Base-by-base conservation (phyloP, 2,329 filamentous ascomycete genomes). In the Akanthomyces lecanii region DNA sequence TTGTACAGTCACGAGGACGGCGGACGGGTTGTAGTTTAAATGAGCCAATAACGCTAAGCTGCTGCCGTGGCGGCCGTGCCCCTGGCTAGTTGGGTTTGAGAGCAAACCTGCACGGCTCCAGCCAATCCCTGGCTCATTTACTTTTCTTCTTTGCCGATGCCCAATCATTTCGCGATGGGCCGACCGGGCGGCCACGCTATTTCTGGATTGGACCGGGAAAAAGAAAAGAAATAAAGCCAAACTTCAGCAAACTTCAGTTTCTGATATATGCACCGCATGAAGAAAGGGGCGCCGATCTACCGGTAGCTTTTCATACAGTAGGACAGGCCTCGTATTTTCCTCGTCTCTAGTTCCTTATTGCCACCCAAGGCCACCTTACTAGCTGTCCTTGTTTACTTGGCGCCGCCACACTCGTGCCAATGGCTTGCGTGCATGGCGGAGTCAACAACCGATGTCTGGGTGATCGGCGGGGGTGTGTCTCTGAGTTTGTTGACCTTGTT, bases 111-210 rank as follows among this genome's bases (percentile, higher is more conserved):
- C 47, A 50, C 14, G 16, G 42, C 30, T 44, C 44, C 33, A 59
- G 25, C 44, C 33, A 50, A 58, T 45, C 44, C 56, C 56, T 59
- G 21, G 44, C 56, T 50, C 56, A 59, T 50, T 59, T 59, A 16
- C 21, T 36, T 38, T 47, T 36, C n/a, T 58, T 14, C 6, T 36
- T 50, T 5, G 47, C 47, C 25, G 47, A 50, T 30, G 47, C 12
- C 44, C 33, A 38, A 28, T 50, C 21, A 40, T 25, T 12, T 56
- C 38, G 40, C 53, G 42, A 48, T 58, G 55, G 42, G 28, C 44
- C 55, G 54, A 45, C 54, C 5, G 8, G 23, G 7, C n/a, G 8
- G 6, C 8, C 11, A 3, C 11, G 45, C 21, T 40, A 16, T 40
- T 40, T 40, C 38, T 40, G 38, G 12, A 14, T 11, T 40, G 38